Evolutionary conservation across 2,329 filamentous ascomycete species (phyloP), one percentile per base, ranked within the genome.

Genomic region (Ascochyta koolunga): DNA sequence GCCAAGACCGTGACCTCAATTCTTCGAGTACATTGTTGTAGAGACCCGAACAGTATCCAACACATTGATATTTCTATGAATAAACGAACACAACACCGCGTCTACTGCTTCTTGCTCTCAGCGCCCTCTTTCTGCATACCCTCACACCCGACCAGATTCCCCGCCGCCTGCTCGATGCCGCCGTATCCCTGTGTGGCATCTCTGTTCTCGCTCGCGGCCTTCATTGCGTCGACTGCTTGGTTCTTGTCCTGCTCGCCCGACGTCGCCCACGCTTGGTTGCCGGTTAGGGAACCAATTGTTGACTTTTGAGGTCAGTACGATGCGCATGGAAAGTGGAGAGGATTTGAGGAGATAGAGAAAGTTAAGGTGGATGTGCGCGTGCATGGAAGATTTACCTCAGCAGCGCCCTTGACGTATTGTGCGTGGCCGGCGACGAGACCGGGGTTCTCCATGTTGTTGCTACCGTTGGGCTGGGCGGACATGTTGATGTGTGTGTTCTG

Each of bases 361-460:
- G 4, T 11, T 29, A 5, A 5, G 15, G 27, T 4, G 33, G 27
- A 29, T 16, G 15, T 38, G 35, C 32, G 27, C 18, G 15, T 18
- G 5, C n/a, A n/a, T 32, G 19, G 18, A 2, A 24, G 22, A 67
- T 74, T 51, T 73, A 87, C 88, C 77, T 88, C 85, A 50, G 84
- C 82, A 6, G 84, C 84, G 46, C 87, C 88, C 67, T 89, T 90
- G 66, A 85, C 80, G 66, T 89, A 90, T 67, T 89, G 84, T 27
- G 80, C 86, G 69, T 90, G 88, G 36, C 83, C 81, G 54, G 81
- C 78, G 37, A 89, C 67, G 59, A 90, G 85, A 38, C 86, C 81
- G 18, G 86, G 83, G 56, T 84, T 77, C 56, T 67, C 65, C 51
- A 65, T 60, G 54, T 66, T 62, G 49, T 64, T 60, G 37, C 25